phyloP scores from a whole-genome alignment of 176 grass and related monocot genomes.

The Hyparrhenia diplandra region DNA sequence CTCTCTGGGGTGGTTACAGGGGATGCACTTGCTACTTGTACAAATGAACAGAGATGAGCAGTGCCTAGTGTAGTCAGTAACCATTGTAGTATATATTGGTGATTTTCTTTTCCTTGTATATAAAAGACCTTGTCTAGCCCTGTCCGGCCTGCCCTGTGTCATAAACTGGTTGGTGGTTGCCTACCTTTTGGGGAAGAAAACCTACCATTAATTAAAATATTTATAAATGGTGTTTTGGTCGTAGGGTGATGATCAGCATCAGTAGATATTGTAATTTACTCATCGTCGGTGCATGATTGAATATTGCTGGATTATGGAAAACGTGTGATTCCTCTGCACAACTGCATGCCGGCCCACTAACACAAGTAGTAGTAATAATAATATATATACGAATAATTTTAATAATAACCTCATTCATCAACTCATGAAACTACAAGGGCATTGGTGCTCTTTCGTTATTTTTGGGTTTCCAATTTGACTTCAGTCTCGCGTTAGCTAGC shows the following conservation, averaged over 20 bases:
- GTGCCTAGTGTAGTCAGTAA: not conserved
- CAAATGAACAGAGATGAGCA: not conserved
- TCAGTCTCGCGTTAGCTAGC: not conserved
- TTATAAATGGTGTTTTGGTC: conserved; percentile 1
- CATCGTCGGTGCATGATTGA: conserved; percentile 44
- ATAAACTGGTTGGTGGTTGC: conserved; percentile 15
- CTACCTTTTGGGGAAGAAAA: conserved; percentile 21
- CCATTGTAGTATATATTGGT: not conserved
- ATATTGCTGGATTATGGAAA: conserved; percentile 39
- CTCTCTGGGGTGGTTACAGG: too few species aligned
- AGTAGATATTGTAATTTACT: conserved; percentile 32
- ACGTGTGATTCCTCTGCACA: conserved; percentile 37
- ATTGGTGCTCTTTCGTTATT: not conserved
- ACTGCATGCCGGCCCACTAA: not conserved
- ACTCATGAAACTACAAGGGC: not conserved
- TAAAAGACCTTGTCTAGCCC: not conserved
- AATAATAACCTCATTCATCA: not conserved
- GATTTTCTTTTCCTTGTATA: not conserved
- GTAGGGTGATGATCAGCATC: conserved; percentile 18
- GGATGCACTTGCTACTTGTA: not conserved
- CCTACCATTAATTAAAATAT: conserved; percentile 11
- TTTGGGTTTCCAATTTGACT: not conserved
- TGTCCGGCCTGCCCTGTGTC: conserved; percentile 6
- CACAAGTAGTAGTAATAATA: not conserved
- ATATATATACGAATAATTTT: not conserved